Evolutionary conservation across 352 stramenopile species (phyloP), one percentile per base, ranked within the genome.

Genomic region (Globisporangium okanoganense): DNA sequence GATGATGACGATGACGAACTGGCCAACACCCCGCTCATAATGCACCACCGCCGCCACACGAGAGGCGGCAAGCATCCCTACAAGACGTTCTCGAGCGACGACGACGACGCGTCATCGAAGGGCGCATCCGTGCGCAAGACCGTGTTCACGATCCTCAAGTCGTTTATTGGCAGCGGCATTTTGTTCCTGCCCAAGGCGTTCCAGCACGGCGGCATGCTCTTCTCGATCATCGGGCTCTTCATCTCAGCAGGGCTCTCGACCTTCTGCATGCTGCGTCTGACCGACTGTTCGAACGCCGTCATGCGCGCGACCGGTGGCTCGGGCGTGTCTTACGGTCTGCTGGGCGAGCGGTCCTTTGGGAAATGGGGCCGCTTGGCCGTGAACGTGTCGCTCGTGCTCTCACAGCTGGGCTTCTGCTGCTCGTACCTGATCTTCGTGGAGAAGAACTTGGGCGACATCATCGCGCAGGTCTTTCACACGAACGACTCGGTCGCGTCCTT

Each of bases 341-440:
- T 89, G 36, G 79, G 79, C 45, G 72, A 84, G 67, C 75, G 73
- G 25, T 69, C 79, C 24, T 86, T 79, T n/a, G 79, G 79, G 9
- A 72, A 70, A 40, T 40, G 71, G 0, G 79, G 79, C 5, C 70
- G 75, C 24, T 58, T 81, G 7, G 75, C 79, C 40, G 79, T 89
- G 27, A 85, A 88, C 47, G 72, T 87, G 27, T 89, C 79, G 52
- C 77, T 89, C 20, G 74, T 89, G 43, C 79, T 89, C 40, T 87
- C 79, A 33, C 79, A 89, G 52, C 64, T 81, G 48, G 79, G 79
- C 10, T 89, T 89, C 66, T 89, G 79, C 64, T 89, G 79, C 61
- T 87, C 79, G 60, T 89, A 89, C 61, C 67, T 87, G 33, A 89
- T 89, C 48, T 89, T 89, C 56, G 79, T 89, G 51, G 77, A 85